phyloP scores from a whole-genome alignment of 345 rosid species.

The Moringa oleifera region DNA sequence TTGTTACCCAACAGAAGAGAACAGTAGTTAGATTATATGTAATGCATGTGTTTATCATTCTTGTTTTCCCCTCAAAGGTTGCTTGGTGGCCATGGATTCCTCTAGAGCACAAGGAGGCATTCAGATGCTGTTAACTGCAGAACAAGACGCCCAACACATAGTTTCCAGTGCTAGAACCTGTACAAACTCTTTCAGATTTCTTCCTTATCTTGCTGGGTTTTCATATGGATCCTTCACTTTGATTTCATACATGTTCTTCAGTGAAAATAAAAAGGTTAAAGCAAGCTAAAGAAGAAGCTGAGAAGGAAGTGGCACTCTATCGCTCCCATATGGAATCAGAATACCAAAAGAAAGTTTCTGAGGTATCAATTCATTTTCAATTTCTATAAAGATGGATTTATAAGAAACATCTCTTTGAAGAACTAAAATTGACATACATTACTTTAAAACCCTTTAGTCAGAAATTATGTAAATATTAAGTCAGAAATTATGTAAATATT shows the following conservation, averaged over 20 bases:
- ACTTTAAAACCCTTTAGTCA: no score
- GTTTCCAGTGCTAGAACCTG: conserved; percentile 27
- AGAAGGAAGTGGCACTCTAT: conserved; percentile 30
- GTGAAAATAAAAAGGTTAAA: conserved; percentile 33
- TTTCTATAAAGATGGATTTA: no score
- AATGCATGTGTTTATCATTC: conserved; percentile 5
- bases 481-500: no score
- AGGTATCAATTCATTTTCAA: no score
- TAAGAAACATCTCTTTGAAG: no score
- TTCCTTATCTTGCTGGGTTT: conserved; percentile 4
- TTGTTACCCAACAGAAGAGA: no score
- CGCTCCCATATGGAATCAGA: conserved; percentile 22
- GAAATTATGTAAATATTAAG: no score
- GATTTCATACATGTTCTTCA: conserved; percentile 9
- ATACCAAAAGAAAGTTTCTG: conserved; percentile 25
- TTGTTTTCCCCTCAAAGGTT: no score
- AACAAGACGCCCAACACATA: conserved; percentile 31
- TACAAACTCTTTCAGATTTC: conserved; percentile 2
- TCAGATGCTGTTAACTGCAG: conserved; percentile 34
- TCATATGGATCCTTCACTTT: no score
- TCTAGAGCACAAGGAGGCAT: conserved; percentile 31
- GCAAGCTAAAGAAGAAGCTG: conserved; percentile 35
- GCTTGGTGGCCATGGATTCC: conserved; percentile 21
- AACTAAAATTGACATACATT: no score
- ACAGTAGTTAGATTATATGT: no score